Conservation (phyloP, 352 stramenopile species). For the Phytopythium chamaehyphon region DNA sequence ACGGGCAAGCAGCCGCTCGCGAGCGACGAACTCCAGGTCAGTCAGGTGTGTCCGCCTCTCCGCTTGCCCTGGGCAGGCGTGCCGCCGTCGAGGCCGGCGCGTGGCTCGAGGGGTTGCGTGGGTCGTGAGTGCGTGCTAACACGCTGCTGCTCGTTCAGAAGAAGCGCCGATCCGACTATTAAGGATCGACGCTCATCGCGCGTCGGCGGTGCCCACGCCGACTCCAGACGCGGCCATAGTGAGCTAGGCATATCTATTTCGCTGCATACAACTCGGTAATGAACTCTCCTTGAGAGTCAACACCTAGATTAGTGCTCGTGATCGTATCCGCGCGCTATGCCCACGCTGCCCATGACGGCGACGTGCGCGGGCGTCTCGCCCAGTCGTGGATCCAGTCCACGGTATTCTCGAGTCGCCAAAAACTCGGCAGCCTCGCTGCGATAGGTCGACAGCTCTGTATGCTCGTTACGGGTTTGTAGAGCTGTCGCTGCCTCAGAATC, state of each 20-base stretch:
- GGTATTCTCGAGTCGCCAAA: slow-evolving; percentile 65
- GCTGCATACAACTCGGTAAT: not conserved
- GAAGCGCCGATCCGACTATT: slow-evolving; percentile 56
- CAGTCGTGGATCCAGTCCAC: slow-evolving; percentile 75
- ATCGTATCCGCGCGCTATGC: slow-evolving; percentile 75
- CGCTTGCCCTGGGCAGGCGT: not conserved
- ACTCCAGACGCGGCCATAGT: not conserved
- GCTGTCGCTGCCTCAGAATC: slow-evolving; percentile 32
- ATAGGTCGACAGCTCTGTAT: slow-evolving; percentile 53
- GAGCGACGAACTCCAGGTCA: slow-evolving; percentile 55
- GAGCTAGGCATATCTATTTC: slow-evolving; percentile 9
- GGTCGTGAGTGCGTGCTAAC: slow-evolving; percentile 11
- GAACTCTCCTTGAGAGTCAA: not conserved
- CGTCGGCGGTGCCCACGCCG: not conserved
- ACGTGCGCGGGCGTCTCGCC: slow-evolving; percentile 76
- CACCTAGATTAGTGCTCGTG: slow-evolving; percentile 38
- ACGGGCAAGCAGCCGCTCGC: slow-evolving; percentile 50
- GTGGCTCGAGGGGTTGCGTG: not conserved
- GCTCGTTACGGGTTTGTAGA: slow-evolving; percentile 52
- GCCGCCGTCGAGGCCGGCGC: not conserved
- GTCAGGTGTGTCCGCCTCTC: slow-evolving; percentile 46
- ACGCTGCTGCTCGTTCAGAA: slow-evolving; percentile 28
- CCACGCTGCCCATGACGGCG: slow-evolving; percentile 62
- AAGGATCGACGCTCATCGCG: slow-evolving; percentile 4
- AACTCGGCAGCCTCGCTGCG: slow-evolving; percentile 74